Evolutionary conservation across 306 rosid genomes (phyloP), one percentile per base, ranked within the genome.

Genomic region (Potentilla sterilis): DNA sequence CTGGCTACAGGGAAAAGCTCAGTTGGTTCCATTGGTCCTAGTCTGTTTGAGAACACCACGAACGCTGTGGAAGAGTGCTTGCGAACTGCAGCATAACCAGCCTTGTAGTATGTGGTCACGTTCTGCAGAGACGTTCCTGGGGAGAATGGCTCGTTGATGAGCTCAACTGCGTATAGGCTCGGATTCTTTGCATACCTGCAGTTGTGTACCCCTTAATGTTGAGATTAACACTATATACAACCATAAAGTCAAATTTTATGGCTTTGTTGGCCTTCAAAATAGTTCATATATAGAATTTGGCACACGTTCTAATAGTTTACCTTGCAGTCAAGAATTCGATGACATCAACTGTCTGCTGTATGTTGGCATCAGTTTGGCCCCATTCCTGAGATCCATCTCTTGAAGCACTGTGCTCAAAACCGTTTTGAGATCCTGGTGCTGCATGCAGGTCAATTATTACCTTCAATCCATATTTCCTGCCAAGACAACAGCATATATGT

Each of bases 361-460:
- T 92, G 74, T 73, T 87, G 11, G 76, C 80, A 58, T 92, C 88
- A 19, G 91, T 80, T 83, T 78, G 57, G 7, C 91, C 98, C 96
- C 94, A 92, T 74, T 87, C 91, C 54, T 67, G 86, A 61, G 89
- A 90, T 24, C 90, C 86, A 71, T 92, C 98, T 86, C 94, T 87
- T 0, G 93, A 77, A 40, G 86, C 68, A 41, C 93, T 87, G 58
- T 87, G 94, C n/a, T 87, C 90, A 37, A 5, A 85, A 1, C 90
- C 91, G 64, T 90, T 92, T 83, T 90, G 96, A 5, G 96, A 92
- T 58, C 82, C 96, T 0, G 93, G 92, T 40, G 89, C 97, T 58
- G 96, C 97, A 67, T 92, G 97, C 9, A 92, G 93, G 73, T 92
- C 97, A 66, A 92, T 67, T 73, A 90, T 92, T 28, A 92, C 74